A percentile compares a stretch with the other conserved stretches of the same genome.
Conservation (phyloP, 352 stramenopile genomes). For the Pilasporangium apinafurcum region DNA sequence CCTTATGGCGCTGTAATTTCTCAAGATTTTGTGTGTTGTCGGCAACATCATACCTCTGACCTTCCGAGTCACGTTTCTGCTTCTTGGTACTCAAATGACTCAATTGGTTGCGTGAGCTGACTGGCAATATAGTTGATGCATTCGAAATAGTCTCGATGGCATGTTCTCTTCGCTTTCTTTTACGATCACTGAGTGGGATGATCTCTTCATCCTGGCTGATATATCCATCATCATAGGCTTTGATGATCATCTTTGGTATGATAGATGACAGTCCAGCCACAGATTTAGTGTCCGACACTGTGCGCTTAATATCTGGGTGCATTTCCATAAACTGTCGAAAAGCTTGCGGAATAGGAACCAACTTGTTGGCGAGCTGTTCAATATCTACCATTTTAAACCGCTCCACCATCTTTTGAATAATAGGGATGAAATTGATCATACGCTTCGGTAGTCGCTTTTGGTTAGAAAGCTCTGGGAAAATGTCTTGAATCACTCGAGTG, state of each 20-base stretch:
- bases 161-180: constrained; percentile 41
- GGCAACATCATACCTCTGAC: too few relatives aligned
- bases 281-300: constrained; percentile 7
- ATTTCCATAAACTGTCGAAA: constrained; percentile 45
- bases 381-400: constrained; percentile 30
- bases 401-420: constrained; percentile 36
- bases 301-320: constrained; percentile 20
- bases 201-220: constrained; percentile 40
- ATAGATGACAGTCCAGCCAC: not conserved
- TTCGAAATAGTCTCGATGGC: constrained; percentile 41
- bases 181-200: constrained; percentile 11
- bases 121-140: constrained; percentile 9
- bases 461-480: constrained; percentile 24
- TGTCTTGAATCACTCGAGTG: constrained; percentile 30
- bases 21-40: constrained; percentile 11
- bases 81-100: too few relatives aligned
- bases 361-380: constrained; percentile 17
- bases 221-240: constrained; percentile 44
- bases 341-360: constrained; percentile 20
- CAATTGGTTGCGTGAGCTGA: not conserved
- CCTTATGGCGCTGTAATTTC: constrained; percentile 46
- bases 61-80: too few relatives aligned
- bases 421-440: constrained; percentile 52
- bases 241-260: constrained; percentile 11
- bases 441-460: constrained; percentile 48